Evolutionary conservation across 2,329 filamentous ascomycete genomes (phyloP).

Genomic region (Exophiala mesophila): DNA sequence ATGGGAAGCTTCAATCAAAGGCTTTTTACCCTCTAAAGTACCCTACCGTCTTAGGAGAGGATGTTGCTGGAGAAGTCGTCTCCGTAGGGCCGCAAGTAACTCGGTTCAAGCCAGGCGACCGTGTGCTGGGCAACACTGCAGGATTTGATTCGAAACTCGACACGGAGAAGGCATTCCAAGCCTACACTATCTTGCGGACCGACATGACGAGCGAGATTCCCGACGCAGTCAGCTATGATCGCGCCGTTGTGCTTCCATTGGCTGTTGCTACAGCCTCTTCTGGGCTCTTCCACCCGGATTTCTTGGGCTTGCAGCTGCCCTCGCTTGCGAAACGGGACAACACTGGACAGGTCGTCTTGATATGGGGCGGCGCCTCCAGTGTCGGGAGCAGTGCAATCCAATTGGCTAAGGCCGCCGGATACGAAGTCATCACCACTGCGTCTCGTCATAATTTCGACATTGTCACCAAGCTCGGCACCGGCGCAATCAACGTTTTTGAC

Average conservation of each 20-base stretch:
- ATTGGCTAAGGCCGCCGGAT: conserved; percentile 36
- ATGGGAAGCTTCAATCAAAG: conserved; percentile 33
- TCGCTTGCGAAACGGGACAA: background rate
- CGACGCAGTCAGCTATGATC: conserved; percentile 29
- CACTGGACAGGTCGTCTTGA: conserved; percentile 22
- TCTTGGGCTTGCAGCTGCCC: conserved; percentile 27
- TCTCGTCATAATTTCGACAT: conserved; percentile 29
- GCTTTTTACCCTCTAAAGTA: conserved; percentile 30
- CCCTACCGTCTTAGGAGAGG: conserved; percentile 37
- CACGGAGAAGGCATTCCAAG: conserved; percentile 27
- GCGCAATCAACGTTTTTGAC: conserved; percentile 39
- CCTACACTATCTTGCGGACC: conserved; percentile 26
- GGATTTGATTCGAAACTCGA: conserved; percentile 16
- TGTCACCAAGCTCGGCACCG: conserved; percentile 30
- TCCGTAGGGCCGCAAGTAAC: conserved; percentile 44
- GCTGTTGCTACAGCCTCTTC: conserved; percentile 31
- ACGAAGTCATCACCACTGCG: conserved; percentile 34
- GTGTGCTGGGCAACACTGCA: conserved; percentile 35
- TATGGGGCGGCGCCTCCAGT: conserved; percentile 43
- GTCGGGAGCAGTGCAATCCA: conserved; percentile 42
- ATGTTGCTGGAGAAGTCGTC: conserved; percentile 44
- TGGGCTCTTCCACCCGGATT: conserved; percentile 29
- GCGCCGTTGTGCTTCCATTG: conserved; percentile 35
- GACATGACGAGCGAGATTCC: conserved; percentile 29
- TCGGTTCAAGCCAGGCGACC: conserved; percentile 42